phyloP scores from a whole-genome alignment of 495 filamentous ascomycete species.

The Hyphodiscus hymeniophilus region DNA sequence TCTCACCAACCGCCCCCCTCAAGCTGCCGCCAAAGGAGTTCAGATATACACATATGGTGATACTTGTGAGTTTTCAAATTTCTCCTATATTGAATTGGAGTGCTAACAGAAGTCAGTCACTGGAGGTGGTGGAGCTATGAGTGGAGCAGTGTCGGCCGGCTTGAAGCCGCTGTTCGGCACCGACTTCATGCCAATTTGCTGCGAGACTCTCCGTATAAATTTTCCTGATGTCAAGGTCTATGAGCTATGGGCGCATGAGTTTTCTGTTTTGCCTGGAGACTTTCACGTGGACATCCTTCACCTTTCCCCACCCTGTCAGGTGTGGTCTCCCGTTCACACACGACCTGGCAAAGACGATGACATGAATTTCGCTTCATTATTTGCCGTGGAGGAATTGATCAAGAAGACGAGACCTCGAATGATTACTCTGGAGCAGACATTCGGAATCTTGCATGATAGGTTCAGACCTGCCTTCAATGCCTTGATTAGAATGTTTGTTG shows the following conservation, averaged over 20 bases:
- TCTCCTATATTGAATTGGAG: neutral
- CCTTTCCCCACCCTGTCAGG: conserved; percentile 76
- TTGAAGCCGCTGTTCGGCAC: conserved; percentile 49
- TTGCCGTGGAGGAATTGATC: conserved; percentile 51
- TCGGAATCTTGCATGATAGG: conserved; percentile 36
- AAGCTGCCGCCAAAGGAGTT: neutral
- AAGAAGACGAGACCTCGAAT: conserved; percentile 55
- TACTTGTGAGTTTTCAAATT: neutral
- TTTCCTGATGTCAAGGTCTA: conserved; percentile 40
- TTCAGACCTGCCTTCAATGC: conserved; percentile 44
- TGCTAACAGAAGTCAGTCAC: conserved; percentile 34
- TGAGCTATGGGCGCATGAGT: conserved; percentile 38
- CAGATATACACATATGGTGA: conserved; percentile 3
- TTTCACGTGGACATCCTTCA: conserved; percentile 61
- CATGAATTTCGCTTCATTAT: conserved; percentile 60
- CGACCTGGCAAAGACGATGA: conserved; percentile 56
- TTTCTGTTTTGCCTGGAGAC: conserved; percentile 20
- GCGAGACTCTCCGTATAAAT: conserved; percentile 48
- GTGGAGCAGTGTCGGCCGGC: conserved; percentile 56
- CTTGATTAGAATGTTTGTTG: conserved; percentile 55
- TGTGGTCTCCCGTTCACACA: conserved; percentile 70
- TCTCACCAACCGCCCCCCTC: neutral
- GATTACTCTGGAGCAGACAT: conserved; percentile 79
- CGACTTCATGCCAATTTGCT: conserved; percentile 48
- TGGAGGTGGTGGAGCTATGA: conserved; percentile 66